phyloP scores from a whole-genome alignment of 2,329 filamentous ascomycete species.

The Sarocladium strictum region DNA sequence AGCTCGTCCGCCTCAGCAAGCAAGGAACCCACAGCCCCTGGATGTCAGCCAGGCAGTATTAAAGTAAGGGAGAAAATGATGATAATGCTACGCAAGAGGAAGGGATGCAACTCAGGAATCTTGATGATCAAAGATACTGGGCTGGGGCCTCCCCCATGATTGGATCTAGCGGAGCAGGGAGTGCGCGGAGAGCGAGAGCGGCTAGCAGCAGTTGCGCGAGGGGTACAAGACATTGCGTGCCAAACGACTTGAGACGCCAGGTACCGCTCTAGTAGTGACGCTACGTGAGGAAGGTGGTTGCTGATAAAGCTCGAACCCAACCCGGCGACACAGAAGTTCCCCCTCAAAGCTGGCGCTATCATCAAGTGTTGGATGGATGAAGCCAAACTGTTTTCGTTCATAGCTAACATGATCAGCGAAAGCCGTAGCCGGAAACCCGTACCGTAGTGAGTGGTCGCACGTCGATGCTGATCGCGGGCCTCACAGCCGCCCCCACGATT shows the following conservation, averaged over 20 bases:
- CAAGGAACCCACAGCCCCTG: background rate
- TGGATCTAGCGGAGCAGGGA: background rate
- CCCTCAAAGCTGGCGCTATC: background rate
- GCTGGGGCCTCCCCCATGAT: background rate
- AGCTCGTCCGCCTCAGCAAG: background rate
- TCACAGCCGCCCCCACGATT: background rate
- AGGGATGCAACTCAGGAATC: background rate
- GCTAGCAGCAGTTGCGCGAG: background rate
- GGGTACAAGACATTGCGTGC: background rate
- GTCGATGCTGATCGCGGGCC: background rate
- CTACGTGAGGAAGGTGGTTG: background rate
- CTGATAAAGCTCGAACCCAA: conserved; percentile 1
- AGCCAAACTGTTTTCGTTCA: background rate
- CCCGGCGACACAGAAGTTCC: background rate
- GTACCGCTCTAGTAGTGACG: background rate
- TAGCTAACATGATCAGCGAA: background rate
- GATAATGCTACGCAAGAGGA: background rate
- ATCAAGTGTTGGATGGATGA: background rate
- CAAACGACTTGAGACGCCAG: background rate
- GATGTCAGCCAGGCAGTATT: background rate
- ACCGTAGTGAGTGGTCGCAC: background rate
- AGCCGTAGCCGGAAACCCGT: background rate
- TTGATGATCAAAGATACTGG: background rate
- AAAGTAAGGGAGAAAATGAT: background rate
- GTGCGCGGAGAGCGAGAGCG: background rate